phyloP scores from a whole-genome alignment of 441 rosid species.

The Jatropha multifida region DNA sequence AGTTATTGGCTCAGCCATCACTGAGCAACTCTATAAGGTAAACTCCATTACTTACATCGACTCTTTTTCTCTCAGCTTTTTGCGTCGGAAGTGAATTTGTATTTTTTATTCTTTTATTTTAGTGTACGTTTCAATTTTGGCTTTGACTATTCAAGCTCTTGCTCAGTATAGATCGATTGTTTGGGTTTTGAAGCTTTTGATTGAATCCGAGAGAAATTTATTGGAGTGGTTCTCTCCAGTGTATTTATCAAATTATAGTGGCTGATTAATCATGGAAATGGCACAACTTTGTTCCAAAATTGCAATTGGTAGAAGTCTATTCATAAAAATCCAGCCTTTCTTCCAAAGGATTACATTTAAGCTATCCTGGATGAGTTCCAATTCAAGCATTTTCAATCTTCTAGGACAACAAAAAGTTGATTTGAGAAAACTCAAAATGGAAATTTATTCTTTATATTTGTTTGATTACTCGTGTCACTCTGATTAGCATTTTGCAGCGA shows the following conservation, averaged over 20 bases:
- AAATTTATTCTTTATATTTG: not conserved
- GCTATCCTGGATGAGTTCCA: too few species aligned
- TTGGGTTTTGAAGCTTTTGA: not conserved
- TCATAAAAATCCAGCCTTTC: not conserved
- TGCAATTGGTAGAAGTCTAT: not conserved
- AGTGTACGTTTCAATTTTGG: not conserved
- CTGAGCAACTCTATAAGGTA: conserved; percentile 86
- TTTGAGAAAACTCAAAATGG: not conserved
- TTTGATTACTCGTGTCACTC: not conserved
- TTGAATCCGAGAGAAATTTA: not conserved
- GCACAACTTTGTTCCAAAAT: not conserved
- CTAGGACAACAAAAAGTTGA: not conserved
- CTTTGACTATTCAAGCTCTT: not conserved
- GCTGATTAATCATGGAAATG: not conserved
- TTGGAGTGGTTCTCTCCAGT: too few species aligned
- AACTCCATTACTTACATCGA: not conserved
- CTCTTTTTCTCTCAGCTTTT: not conserved
- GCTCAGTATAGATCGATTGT: not conserved
- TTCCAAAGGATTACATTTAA: not conserved
- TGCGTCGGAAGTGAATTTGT: not conserved
- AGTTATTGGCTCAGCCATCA: conserved; percentile 74
- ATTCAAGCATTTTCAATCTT: not conserved
- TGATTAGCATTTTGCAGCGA: not conserved
- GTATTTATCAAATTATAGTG: not conserved
- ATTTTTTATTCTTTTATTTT: not conserved